Percentiles rank a stretch among this genome's conserved stretches.
These are phyloP conservation scores for Ophiostoma pallidulum DNA, from an alignment of 2,329 filamentous ascomycete genomes.

Conservation along the genomic window DNA sequence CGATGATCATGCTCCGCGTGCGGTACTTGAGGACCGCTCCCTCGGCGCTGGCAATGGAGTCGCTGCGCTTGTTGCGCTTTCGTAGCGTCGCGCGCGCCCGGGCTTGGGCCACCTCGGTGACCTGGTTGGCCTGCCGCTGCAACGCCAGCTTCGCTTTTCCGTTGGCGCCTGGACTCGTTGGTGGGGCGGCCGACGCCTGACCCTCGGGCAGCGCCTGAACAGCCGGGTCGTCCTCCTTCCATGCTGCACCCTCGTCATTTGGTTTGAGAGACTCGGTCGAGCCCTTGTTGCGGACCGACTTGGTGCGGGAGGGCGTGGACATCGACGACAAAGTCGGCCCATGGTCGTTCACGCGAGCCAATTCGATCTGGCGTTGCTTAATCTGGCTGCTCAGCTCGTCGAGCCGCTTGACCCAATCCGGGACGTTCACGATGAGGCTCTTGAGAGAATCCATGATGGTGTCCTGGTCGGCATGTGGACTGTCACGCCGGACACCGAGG, in stretches of 20 bases:
- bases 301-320: slow-evolving; percentile 16
- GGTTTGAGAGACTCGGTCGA: slow-evolving; percentile 22
- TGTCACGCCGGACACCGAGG: background rate
- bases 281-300: slow-evolving; percentile 20
- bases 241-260: slow-evolving; percentile 17
- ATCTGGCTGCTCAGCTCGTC: slow-evolving; percentile 53
- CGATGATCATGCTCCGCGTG: slow-evolving; percentile 66
- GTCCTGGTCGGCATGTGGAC: background rate
- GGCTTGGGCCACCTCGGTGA: slow-evolving; percentile 27
- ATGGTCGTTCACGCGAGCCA: slow-evolving; percentile 33
- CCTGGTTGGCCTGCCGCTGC: slow-evolving; percentile 9
- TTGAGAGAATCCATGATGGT: slow-evolving; percentile 43
- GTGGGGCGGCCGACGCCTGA: background rate
- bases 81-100: slow-evolving; percentile 38
- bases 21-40: slow-evolving; percentile 48
- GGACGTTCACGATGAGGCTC: slow-evolving; percentile 45
- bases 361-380: slow-evolving; percentile 49
- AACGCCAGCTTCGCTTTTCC: slow-evolving; percentile 10
- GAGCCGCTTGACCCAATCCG: slow-evolving; percentile 49
- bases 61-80: slow-evolving; percentile 38
- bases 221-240: background rate
- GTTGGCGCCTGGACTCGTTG: slow-evolving; percentile 1
- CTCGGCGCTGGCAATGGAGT: slow-evolving; percentile 43
- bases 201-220: background rate
- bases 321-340: slow-evolving; percentile 16